Conservation (phyloP, 202 grass and related monocot species). For the Miscanthus sacchariflorus region DNA sequence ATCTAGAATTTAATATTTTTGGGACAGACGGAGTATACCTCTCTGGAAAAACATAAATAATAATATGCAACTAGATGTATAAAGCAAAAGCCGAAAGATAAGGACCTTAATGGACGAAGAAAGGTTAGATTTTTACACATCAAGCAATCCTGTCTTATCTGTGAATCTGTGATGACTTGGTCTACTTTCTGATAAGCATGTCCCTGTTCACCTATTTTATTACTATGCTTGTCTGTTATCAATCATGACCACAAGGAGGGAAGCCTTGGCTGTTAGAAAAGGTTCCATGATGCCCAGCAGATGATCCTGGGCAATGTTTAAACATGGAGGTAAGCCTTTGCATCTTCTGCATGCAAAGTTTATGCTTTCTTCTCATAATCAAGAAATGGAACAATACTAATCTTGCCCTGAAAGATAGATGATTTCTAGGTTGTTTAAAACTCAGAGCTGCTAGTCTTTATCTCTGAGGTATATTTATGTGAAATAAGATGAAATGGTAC, state of each 20-base stretch:
- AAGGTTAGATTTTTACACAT: conserved; percentile 21
- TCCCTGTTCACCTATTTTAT: conserved; percentile 8
- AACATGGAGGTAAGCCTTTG: conserved; percentile 40
- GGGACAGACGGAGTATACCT: background rate
- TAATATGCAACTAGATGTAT: conserved; percentile 35
- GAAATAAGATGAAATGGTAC: background rate
- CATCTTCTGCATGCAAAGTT: conserved; percentile 51
- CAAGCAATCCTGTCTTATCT: conserved; percentile 3
- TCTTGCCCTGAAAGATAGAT: conserved; percentile 52
- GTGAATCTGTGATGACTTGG: background rate
- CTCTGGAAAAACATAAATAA: conserved; percentile 17
- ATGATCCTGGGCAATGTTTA: conserved; percentile 28
- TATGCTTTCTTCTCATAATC: conserved; percentile 52
- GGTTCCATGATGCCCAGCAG: conserved; percentile 26
- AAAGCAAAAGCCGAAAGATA: background rate
- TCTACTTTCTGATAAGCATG: conserved; percentile 8
- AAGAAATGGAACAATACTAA: conserved; percentile 46
- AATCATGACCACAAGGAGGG: background rate
- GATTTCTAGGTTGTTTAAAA: conserved; percentile 4
- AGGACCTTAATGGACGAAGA: conserved; percentile 1
- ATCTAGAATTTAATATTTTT: too few species aligned
- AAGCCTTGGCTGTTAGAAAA: conserved; percentile 32
- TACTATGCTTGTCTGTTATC: background rate
- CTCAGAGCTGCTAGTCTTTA: background rate
- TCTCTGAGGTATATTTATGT: background rate